phyloP scores from a whole-genome alignment of 371 early-diverging fungal species.

The Lichtheimia corymbifera region DNA sequence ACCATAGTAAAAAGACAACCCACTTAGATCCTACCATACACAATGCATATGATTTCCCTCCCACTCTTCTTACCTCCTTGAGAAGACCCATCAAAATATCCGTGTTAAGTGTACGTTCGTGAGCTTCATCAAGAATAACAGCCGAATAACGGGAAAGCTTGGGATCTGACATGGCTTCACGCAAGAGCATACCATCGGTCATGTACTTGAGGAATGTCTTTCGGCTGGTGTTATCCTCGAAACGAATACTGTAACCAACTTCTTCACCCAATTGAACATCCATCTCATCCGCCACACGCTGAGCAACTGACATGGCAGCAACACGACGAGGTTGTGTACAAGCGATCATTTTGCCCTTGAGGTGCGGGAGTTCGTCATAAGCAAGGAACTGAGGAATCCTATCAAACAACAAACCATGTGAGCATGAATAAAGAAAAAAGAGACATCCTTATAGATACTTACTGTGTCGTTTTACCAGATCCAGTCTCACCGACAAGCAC shows the following conservation, averaged over 20 bases:
- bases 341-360: constrained; percentile 88
- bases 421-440: too few species aligned
- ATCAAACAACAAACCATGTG: background rate
- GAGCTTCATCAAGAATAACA: constrained; percentile 97
- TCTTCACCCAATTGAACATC: constrained; percentile 88
- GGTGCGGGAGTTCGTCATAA: constrained; percentile 88
- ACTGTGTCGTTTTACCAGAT: constrained; percentile 95
- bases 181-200: constrained; percentile 99
- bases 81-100: constrained; percentile 97
- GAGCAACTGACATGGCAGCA: constrained; percentile 97
- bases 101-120: constrained; percentile 95
- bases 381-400: constrained; percentile 95
- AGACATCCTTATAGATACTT: constrained; percentile 24
- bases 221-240: constrained; percentile 88
- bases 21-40: background rate
- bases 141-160: constrained; percentile 82
- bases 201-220: constrained; percentile 92
- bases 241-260: constrained; percentile 97
- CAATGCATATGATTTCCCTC: background rate
- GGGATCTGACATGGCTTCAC: constrained; percentile 97
- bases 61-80: constrained; percentile 62
- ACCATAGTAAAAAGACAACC: constrained; percentile 8
- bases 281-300: constrained; percentile 95
- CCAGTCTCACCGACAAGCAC: constrained; percentile 92
- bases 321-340: constrained; percentile 99